phyloP scores from a whole-genome alignment of 2,329 filamentous ascomycete species.

The Colletotrichum navitas region DNA sequence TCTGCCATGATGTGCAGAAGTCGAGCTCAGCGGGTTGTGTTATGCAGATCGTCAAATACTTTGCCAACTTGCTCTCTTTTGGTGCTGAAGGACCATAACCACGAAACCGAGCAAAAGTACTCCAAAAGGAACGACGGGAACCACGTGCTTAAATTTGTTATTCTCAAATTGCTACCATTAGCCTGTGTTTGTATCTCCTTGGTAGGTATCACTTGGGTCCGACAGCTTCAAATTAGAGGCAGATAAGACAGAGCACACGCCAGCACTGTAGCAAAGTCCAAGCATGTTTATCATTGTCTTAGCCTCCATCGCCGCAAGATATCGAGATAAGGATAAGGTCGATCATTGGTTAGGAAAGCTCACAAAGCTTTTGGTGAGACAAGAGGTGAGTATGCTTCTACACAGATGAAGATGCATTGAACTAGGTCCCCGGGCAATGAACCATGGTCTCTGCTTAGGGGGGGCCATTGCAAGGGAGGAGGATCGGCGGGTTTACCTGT shows the following conservation, averaged over 20 bases:
- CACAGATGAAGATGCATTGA: conserved; percentile 9
- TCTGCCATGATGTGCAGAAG: conserved; percentile 30
- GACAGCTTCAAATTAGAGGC: not conserved
- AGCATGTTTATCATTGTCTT: conserved; percentile 27
- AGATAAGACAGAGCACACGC: conserved; percentile 29
- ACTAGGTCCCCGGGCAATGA: conserved; percentile 1
- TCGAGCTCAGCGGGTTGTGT: not conserved
- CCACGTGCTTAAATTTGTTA: conserved; percentile 19
- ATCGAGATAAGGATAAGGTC: conserved; percentile 25
- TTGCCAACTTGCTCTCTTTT: not conserved
- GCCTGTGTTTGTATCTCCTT: not conserved
- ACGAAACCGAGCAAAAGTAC: not conserved
- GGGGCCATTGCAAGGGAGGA: conserved; percentile 26
- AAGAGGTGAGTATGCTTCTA: not conserved
- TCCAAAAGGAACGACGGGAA: not conserved
- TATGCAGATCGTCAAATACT: not conserved
- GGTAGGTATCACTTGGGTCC: conserved; percentile 13
- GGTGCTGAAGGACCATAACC: conserved; percentile 6
- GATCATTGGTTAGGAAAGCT: conserved; percentile 18
- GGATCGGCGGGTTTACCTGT: not conserved
- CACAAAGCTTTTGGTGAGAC: conserved; percentile 1
- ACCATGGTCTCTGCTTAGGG: conserved; percentile 9
- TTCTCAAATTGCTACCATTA: not conserved
- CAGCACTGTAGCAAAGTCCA: conserved; percentile 9
- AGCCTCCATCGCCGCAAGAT: conserved; percentile 10